A percentile compares a stretch with the other conserved stretches of the same genome.
phyloP scores from a whole-genome alignment of 768 basidiomycete species.

The Chalciporus sphaerocephalus region DNA sequence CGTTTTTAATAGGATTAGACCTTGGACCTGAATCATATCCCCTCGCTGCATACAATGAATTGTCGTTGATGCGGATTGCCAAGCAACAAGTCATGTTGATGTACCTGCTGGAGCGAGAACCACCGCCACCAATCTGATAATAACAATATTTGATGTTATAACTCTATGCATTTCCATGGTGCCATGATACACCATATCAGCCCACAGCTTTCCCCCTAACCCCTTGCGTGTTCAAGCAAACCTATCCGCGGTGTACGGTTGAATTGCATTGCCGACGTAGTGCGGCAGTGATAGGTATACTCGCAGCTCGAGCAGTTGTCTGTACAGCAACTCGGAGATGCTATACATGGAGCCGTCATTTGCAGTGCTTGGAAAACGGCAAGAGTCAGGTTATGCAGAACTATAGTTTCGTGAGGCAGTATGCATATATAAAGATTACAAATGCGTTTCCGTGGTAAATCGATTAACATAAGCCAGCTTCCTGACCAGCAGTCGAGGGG shows the following conservation, averaged over 20 bases:
- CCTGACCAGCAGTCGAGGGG: slow-evolving; percentile 21
- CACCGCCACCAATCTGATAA: slow-evolving; percentile 10
- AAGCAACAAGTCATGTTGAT: slow-evolving; percentile 18
- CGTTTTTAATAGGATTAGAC: too few relatives aligned
- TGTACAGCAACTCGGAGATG: slow-evolving; percentile 1
- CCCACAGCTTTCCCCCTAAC: slow-evolving; percentile 12
- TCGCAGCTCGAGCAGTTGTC: slow-evolving; percentile 1
- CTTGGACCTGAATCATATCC: not conserved
- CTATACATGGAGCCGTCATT: slow-evolving; percentile 4
- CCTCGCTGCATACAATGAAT: slow-evolving; percentile 3
- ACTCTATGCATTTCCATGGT: too few relatives aligned
- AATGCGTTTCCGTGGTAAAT: slow-evolving; percentile 18
- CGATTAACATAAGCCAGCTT: slow-evolving; percentile 13
- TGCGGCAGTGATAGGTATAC: slow-evolving; percentile 17
- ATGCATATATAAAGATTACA: slow-evolving; percentile 20
- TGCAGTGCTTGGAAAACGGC: too few relatives aligned
- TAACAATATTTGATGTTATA: slow-evolving; percentile 1
- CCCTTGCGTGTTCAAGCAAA: too few relatives aligned
- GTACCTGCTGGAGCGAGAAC: slow-evolving; percentile 7
- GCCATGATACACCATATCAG: slow-evolving; percentile 1
- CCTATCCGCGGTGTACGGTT: too few relatives aligned
- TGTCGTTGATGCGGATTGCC: slow-evolving; percentile 22
- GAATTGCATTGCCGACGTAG: not conserved
- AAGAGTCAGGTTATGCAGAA: not conserved
- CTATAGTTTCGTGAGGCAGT: not conserved